Conservation (phyloP, 2,329 filamentous ascomycete genomes). For the Pseudogymnoascus sp. region DNA sequence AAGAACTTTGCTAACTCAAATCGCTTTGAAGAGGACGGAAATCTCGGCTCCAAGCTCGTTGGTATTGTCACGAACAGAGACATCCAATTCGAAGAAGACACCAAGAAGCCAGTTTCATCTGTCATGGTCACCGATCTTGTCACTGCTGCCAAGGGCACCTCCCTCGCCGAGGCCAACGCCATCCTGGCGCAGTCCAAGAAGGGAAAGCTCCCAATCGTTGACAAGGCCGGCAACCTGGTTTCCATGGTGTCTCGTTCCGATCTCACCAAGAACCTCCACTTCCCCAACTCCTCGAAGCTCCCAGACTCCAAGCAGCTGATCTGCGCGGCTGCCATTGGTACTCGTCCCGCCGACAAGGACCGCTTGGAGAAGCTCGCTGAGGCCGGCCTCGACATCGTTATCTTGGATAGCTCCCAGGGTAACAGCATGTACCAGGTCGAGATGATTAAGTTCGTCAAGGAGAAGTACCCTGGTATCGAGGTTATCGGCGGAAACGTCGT, state of each 20-base stretch:
- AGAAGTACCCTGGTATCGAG: constrained; percentile 75
- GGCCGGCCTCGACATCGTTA: constrained; percentile 88
- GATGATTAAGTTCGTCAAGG: constrained; percentile 95
- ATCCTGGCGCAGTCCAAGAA: constrained; percentile 95
- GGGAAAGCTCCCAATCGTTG: constrained; percentile 92
- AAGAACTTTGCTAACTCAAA: constrained; percentile 31
- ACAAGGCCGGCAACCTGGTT: constrained; percentile 74
- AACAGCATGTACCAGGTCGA: constrained; percentile 98
- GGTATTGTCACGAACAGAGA: constrained; percentile 98
- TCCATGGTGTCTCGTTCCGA: constrained; percentile 92
- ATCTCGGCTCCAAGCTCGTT: constrained; percentile 88
- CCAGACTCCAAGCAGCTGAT: constrained; percentile 97
- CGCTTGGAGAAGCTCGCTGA: constrained; percentile 84
- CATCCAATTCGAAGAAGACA: constrained; percentile 87
- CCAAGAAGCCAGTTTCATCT: constrained; percentile 64
- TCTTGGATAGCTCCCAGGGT: constrained; percentile 93
- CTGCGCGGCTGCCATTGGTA: constrained; percentile 90
- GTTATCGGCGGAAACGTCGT: constrained; percentile 99
- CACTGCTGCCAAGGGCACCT: constrained; percentile 77
- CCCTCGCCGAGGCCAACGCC: constrained; percentile 79
- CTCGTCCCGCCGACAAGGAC: constrained; percentile 83
- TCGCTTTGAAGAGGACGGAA: constrained; percentile 66
- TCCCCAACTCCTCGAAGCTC: constrained; percentile 91
- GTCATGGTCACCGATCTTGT: constrained; percentile 96
- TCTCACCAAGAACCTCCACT: constrained; percentile 97